Evolutionary conservation across 441 rosid species (phyloP).

Genomic region (Gossypium schwendimanii): DNA sequence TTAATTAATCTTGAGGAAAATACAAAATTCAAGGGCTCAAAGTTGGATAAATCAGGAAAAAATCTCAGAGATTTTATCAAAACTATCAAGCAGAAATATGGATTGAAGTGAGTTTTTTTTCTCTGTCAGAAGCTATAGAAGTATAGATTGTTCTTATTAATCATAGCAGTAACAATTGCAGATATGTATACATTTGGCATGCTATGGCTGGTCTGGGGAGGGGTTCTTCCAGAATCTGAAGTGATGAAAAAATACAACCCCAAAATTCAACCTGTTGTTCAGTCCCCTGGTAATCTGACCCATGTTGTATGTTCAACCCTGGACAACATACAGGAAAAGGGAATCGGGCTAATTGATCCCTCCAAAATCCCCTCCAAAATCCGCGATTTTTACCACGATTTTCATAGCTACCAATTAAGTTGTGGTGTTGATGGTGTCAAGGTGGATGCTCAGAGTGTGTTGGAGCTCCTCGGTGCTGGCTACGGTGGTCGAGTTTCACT

Average conservation of each 20-base stretch:
- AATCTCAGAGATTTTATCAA: conserved; percentile 31
- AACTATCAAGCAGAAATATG: conserved; percentile 35
- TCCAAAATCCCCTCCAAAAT: conserved; percentile 34
- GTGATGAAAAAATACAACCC: conserved; percentile 53
- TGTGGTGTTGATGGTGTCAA: conserved; percentile 62
- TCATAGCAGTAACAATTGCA: conserved; percentile 16
- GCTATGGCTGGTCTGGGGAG: conserved; percentile 72
- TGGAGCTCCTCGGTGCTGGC: conserved; percentile 57
- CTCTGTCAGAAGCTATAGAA: neutral
- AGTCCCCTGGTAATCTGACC: conserved; percentile 55
- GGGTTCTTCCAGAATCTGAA: conserved; percentile 45
- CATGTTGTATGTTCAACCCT: conserved; percentile 38
- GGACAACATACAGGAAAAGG: conserved; percentile 52
- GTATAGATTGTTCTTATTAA: neutral
- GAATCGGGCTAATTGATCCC: conserved; percentile 57
- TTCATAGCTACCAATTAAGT: conserved; percentile 49
- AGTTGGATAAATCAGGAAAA: conserved; percentile 25
- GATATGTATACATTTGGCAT: conserved; percentile 64
- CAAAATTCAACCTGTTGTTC: conserved; percentile 41
- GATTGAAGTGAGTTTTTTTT: conserved; percentile 31
- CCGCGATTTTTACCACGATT: conserved; percentile 52
- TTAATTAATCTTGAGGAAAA: conserved; percentile 54
- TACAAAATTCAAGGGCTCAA: conserved; percentile 39
- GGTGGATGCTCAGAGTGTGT: conserved; percentile 59
- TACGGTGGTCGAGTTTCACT: conserved; percentile 53